Conservation (phyloP, 495 filamentous ascomycete species). For the Xylaria sp. region DNA sequence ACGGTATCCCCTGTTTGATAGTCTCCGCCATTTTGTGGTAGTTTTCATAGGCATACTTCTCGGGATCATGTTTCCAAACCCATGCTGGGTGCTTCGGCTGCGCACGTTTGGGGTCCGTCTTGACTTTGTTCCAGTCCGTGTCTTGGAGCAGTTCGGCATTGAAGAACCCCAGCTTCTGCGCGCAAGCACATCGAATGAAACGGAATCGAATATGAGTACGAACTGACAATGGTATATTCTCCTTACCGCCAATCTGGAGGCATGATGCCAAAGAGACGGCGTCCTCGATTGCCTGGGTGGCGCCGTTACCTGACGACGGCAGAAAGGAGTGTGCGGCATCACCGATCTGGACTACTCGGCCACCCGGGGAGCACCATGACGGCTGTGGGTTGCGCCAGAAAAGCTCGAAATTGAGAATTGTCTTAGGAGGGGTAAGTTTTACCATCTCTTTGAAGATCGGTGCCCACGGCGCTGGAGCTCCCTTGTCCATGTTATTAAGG, state of each 20-base stretch:
- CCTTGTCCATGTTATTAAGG: constrained; percentile 58
- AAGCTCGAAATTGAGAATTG: constrained; percentile 72
- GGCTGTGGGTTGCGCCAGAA: constrained; percentile 70
- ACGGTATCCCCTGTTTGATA: constrained; percentile 46
- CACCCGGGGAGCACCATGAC: constrained; percentile 66
- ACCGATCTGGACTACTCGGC: constrained; percentile 67
- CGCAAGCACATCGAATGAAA: constrained; percentile 62
- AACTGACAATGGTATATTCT: constrained; percentile 50
- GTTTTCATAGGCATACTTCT: constrained; percentile 62
- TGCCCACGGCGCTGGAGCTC: constrained; percentile 55
- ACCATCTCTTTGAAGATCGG: constrained; percentile 63
- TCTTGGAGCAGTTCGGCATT: constrained; percentile 64
- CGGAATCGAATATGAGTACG: constrained; percentile 58
- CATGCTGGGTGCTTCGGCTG: constrained; percentile 60
- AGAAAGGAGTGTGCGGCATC: constrained; percentile 75
- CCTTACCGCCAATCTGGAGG: constrained; percentile 60
- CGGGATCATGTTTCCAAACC: constrained; percentile 64
- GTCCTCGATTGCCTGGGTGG: constrained; percentile 75
- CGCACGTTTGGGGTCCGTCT: constrained; percentile 57
- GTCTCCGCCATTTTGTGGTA: constrained; percentile 54
- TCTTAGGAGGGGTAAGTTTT: constrained; percentile 60
- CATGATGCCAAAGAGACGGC: constrained; percentile 68
- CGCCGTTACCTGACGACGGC: constrained; percentile 70
- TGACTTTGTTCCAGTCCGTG: constrained; percentile 64
- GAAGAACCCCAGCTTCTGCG: constrained; percentile 62